These are phyloP conservation scores for Vigna unguiculata DNA, from an alignment of 306 rosid genomes.

Conservation along the genomic window DNA sequence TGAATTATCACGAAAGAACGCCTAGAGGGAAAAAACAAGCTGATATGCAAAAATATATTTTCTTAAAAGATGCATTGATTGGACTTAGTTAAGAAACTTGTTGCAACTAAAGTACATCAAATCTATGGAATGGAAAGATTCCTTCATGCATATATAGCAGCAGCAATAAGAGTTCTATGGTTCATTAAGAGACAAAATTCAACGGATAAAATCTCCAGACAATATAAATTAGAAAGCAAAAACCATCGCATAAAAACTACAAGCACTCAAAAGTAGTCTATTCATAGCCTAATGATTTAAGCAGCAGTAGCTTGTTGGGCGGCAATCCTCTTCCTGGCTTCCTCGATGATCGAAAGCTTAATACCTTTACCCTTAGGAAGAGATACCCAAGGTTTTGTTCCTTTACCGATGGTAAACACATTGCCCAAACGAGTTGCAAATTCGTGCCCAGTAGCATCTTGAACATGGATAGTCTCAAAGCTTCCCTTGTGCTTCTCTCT, in stretches of 20 bases:
- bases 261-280: neutral
- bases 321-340: slow-evolving; percentile 36
- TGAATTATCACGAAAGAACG: no score
- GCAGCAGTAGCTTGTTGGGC: slow-evolving; percentile 36
- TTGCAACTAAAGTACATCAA: neutral
- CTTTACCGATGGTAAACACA: slow-evolving; percentile 37
- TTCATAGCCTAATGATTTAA: neutral
- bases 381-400: slow-evolving; percentile 34
- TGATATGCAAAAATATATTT: no score
- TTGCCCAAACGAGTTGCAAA: slow-evolving; percentile 34
- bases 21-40: no score
- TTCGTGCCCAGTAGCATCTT: slow-evolving; percentile 35
- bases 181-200: slow-evolving; percentile 12
- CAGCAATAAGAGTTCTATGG: slow-evolving; percentile 9
- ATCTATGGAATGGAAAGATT: neutral
- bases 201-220: neutral
- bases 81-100: neutral
- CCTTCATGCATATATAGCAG: neutral
- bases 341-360: slow-evolving; percentile 35
- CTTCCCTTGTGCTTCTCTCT: slow-evolving; percentile 30
- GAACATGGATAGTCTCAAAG: slow-evolving; percentile 35
- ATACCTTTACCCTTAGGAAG: slow-evolving; percentile 41
- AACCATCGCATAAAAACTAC: slow-evolving; percentile 11
- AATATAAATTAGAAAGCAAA: neutral
- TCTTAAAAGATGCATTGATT: no score